Evolutionary conservation across 2,329 filamentous ascomycete genomes (phyloP).

Genomic region (Monilinia laxa): DNA sequence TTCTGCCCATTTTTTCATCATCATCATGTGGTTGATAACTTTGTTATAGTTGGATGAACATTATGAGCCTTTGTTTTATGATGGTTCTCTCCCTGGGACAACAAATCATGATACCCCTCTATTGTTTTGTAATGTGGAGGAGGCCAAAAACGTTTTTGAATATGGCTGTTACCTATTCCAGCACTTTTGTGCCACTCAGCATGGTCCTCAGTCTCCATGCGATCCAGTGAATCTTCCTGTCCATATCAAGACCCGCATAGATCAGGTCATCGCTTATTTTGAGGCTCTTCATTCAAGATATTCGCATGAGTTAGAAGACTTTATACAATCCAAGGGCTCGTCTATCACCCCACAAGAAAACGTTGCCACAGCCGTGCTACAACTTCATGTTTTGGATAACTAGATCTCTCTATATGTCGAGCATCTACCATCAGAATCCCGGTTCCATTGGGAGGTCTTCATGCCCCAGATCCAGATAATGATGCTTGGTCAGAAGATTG

Average conservation of each 20-base stretch:
- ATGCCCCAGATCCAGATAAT: conserved; percentile 10
- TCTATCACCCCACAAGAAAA: neutral
- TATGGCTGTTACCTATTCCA: conserved; percentile 22
- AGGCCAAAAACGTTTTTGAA: conserved; percentile 9
- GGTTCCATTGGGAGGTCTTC: neutral
- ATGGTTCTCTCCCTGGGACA: neutral
- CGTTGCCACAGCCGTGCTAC: conserved; percentile 16
- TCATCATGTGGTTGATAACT: neutral
- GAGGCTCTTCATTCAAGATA: neutral
- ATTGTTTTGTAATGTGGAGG: conserved; percentile 1
- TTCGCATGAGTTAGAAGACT: neutral
- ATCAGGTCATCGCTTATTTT: too few relatives aligned
- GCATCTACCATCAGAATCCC: conserved; percentile 4
- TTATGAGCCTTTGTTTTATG: neutral
- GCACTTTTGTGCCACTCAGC: neutral
- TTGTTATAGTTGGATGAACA: neutral
- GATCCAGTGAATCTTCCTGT: neutral
- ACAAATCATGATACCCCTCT: neutral
- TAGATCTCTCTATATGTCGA: conserved; percentile 22
- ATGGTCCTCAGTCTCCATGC: neutral
- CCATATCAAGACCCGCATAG: too few relatives aligned
- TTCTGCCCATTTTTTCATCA: too few relatives aligned
- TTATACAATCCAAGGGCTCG: neutral
- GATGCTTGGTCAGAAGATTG: neutral
- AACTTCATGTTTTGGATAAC: conserved; percentile 23